Conservation (phyloP, 2,329 filamentous ascomycete genomes). For the Microsporum ferrugineum region DNA sequence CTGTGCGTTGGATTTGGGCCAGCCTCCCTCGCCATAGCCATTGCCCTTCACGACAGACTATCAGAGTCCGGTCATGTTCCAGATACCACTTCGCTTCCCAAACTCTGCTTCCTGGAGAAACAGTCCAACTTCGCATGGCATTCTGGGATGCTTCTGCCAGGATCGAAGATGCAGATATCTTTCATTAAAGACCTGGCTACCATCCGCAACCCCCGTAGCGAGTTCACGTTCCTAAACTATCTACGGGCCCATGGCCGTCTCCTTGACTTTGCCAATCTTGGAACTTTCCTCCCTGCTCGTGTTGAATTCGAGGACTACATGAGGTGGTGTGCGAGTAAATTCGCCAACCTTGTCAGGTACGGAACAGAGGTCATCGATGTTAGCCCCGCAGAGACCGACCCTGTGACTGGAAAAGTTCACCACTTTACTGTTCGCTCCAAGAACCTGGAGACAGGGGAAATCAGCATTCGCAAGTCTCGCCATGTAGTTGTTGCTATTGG, state of each 20-base stretch:
- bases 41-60: conserved; percentile 74
- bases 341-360: conserved; percentile 62
- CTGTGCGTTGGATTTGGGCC: conserved; percentile 90
- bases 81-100: conserved; percentile 42
- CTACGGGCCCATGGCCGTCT: conserved; percentile 70
- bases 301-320: conserved; percentile 93
- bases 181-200: conserved; percentile 95
- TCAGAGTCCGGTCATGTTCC: conserved; percentile 34
- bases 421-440: conserved; percentile 57
- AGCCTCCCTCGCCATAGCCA: conserved; percentile 75
- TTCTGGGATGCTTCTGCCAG: conserved; percentile 84
- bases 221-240: conserved; percentile 95
- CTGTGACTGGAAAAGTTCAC: conserved; percentile 43
- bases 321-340: conserved; percentile 76
- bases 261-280: conserved; percentile 79
- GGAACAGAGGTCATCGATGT: conserved; percentile 65
- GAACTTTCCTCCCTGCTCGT: conserved; percentile 75
- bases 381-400: conserved; percentile 44
- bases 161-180: conserved; percentile 92
- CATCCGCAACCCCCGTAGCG: conserved; percentile 70
- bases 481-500: conserved; percentile 55
- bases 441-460: conserved; percentile 41
- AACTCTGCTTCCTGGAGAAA: conserved; percentile 77
- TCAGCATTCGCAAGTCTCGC: conserved; percentile 30
- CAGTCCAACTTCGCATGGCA: conserved; percentile 81